These are phyloP conservation scores for Purpureocillium lavendulum DNA, from an alignment of 2,329 filamentous ascomycete genomes.

Conservation along the genomic window DNA sequence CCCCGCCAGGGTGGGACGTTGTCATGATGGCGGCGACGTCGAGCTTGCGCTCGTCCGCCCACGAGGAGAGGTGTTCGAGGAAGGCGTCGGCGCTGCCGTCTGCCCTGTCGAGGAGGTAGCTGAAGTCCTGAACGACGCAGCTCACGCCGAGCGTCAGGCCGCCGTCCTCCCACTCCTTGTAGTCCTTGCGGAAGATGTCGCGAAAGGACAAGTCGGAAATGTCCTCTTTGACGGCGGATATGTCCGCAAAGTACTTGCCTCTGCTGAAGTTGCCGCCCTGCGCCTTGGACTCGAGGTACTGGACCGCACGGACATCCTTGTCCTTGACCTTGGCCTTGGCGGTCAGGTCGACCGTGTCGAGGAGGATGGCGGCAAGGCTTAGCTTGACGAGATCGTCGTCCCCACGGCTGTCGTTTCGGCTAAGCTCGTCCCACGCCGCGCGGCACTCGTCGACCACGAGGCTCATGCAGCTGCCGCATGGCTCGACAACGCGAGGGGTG, in stretches of 20 bases:
- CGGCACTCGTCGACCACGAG: conserved; percentile 55
- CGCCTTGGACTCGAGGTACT: conserved; percentile 46
- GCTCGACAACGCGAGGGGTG: conserved; percentile 53
- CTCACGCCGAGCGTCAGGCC: conserved; percentile 56
- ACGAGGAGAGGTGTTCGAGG: conserved; percentile 38
- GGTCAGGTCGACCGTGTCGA: conserved; percentile 62
- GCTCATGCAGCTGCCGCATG: conserved; percentile 65
- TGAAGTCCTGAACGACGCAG: conserved; percentile 54
- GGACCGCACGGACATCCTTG: conserved; percentile 49
- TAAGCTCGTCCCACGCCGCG: conserved; percentile 48
- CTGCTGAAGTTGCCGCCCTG: conserved; percentile 39
- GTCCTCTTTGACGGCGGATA: conserved; percentile 59
- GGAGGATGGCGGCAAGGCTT: conserved; percentile 60
- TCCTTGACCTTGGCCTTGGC: conserved; percentile 56
- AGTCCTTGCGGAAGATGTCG: conserved; percentile 73
- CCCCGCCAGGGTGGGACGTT: conserved; percentile 42
- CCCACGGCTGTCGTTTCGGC: conserved; percentile 15
- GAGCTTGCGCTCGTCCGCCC: conserved; percentile 48
- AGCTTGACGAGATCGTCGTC: conserved; percentile 58
- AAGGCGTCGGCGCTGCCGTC: conserved; percentile 34
- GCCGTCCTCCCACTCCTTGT: conserved; percentile 66
- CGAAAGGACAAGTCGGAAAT: conserved; percentile 50
- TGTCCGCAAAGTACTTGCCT: conserved; percentile 46
- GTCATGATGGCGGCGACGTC: conserved; percentile 64
- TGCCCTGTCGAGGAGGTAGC: conserved; percentile 49